These are phyloP conservation scores for Calonectria montana DNA, from an alignment of 2,329 filamentous ascomycete genomes.

Conservation along the genomic window DNA sequence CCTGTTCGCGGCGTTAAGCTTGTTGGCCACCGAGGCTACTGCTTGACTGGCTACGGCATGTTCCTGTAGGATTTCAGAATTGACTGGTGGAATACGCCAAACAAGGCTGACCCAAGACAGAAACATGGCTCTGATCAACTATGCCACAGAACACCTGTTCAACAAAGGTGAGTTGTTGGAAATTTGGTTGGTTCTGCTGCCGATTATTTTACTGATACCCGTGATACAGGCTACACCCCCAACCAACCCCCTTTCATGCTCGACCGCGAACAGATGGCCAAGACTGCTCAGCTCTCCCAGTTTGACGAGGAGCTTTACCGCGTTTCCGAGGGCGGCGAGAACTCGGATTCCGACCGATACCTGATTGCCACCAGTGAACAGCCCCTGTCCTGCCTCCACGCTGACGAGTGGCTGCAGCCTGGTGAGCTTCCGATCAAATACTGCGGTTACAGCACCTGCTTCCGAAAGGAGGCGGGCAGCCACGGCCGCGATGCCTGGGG, in stretches of 20 bases:
- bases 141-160: slow-evolving; percentile 86
- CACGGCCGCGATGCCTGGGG: slow-evolving; percentile 94
- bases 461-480: slow-evolving; percentile 92
- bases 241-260: slow-evolving; percentile 94
- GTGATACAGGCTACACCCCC: slow-evolving; percentile 75
- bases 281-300: slow-evolving; percentile 95
- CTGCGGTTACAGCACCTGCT: slow-evolving; percentile 89
- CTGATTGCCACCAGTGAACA: slow-evolving; percentile 88
- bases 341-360: slow-evolving; percentile 89
- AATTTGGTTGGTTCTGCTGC: not conserved
- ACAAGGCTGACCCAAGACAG: slow-evolving; percentile 33
- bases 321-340: slow-evolving; percentile 86
- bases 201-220: slow-evolving; percentile 14
- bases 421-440: slow-evolving; percentile 90
- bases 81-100: not conserved
- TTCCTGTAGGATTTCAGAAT: slow-evolving; percentile 64
- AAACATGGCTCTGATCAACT: slow-evolving; percentile 94
- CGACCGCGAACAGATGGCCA: slow-evolving; percentile 95
- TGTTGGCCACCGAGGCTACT: slow-evolving; percentile 94
- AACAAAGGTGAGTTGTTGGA: slow-evolving; percentile 34
- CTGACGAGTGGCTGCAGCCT: slow-evolving; percentile 90
- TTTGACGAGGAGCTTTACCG: slow-evolving; percentile 99
- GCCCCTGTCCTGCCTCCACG: slow-evolving; percentile 91
- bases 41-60: slow-evolving; percentile 88
- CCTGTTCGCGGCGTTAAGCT: slow-evolving; percentile 93